Conservation (phyloP, 352 stramenopile genomes). For the Phytophthora megakarya region DNA sequence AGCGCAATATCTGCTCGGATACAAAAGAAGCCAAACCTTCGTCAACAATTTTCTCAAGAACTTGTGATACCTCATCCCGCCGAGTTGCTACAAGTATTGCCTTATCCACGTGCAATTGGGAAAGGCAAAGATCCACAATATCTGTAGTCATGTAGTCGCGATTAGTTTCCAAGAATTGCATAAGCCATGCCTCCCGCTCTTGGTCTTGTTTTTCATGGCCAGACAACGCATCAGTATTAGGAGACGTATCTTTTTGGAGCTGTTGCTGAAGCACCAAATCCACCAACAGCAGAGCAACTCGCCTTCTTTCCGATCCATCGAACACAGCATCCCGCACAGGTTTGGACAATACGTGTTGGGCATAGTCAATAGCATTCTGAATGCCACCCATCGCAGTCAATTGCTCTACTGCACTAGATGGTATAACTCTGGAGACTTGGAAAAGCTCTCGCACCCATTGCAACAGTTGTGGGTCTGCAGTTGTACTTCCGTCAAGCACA, state of each 20-base stretch:
- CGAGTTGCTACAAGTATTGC: slow-evolving; percentile 60
- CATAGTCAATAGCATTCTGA: slow-evolving; percentile 64
- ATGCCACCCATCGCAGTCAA: slow-evolving; percentile 61
- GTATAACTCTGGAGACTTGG: slow-evolving; percentile 66
- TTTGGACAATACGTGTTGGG: slow-evolving; percentile 55
- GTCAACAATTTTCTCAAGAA: slow-evolving; percentile 60
- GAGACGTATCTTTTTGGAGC: slow-evolving; percentile 36
- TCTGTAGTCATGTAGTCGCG: slow-evolving; percentile 62
- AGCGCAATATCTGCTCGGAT: slow-evolving; percentile 39
- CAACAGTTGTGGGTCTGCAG: slow-evolving; percentile 35
- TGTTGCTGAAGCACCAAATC: slow-evolving; percentile 70
- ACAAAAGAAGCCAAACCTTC: slow-evolving; percentile 52
- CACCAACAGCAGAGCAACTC: slow-evolving; percentile 57
- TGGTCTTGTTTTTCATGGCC: slow-evolving; percentile 38
- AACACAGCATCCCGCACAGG: slow-evolving; percentile 37
- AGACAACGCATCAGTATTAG: slow-evolving; percentile 13
- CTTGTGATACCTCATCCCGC: slow-evolving; percentile 50
- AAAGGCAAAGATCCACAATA: slow-evolving; percentile 73
- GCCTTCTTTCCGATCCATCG: slow-evolving; percentile 46
- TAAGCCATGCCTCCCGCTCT: slow-evolving; percentile 54
- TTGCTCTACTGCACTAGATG: slow-evolving; percentile 72
- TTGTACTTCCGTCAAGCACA: slow-evolving; percentile 31
- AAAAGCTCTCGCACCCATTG: slow-evolving; percentile 83
- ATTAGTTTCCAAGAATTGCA: slow-evolving; percentile 60
- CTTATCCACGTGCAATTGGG: slow-evolving; percentile 68